Evolutionary conservation across 345 rosid genomes (phyloP).

Genomic region (Salix arbutifolia): DNA sequence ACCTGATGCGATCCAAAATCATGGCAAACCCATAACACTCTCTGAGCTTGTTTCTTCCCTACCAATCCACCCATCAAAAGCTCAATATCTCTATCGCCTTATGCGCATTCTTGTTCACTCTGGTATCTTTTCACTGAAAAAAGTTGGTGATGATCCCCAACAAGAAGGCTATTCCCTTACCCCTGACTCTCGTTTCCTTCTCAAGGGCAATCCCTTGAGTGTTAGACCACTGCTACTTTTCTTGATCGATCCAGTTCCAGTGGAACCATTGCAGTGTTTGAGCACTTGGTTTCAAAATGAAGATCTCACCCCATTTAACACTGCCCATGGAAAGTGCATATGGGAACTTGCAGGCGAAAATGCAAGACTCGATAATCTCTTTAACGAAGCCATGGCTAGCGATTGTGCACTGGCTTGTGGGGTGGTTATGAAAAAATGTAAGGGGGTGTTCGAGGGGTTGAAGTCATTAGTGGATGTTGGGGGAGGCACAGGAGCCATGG

Average conservation of each 20-base stretch:
- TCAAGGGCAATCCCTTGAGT: not conserved
- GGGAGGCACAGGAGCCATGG: conserved; percentile 18
- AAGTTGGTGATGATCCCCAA: not conserved
- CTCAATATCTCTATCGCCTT: conserved; percentile 16
- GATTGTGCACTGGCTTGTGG: not conserved
- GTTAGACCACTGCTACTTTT: not conserved
- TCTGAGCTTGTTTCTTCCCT: conserved; percentile 19
- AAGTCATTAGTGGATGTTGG: conserved; percentile 18
- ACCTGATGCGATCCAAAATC: conserved; percentile 39
- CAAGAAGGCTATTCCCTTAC: conserved; percentile 1
- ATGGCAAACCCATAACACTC: conserved; percentile 35
- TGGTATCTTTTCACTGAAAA: not conserved
- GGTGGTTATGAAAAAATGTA: not conserved
- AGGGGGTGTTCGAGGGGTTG: conserved; percentile 14
- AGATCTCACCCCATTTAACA: conserved; percentile 1
- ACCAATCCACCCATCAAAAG: conserved; percentile 19
- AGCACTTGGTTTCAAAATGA: not conserved
- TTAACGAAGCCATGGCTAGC: conserved; percentile 18
- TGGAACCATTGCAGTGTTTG: not conserved
- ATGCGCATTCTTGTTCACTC: conserved; percentile 34
- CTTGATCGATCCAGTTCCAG: conserved; percentile 1
- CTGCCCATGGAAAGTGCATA: not conserved
- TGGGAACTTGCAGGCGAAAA: not conserved
- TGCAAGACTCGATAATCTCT: not conserved
- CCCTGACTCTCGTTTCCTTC: not conserved